Conservation (phyloP, 805 yeast species). For the Wickerhamomyces silvicola region DNA sequence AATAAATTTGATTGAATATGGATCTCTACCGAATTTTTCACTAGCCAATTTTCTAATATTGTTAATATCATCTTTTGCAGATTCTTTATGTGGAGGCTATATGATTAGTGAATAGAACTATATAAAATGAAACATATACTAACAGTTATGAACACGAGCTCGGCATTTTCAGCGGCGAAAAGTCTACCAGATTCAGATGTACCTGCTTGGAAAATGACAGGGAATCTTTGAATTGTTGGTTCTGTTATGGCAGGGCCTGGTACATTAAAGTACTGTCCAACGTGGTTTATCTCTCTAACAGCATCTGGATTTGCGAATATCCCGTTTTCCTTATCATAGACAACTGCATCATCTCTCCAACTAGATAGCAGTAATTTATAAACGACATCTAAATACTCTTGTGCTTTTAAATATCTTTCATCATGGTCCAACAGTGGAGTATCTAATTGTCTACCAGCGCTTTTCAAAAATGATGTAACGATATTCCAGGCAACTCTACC, state of each 20-base stretch:
- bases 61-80: constrained; percentile 21
- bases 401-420: constrained; percentile 33
- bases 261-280: constrained; percentile 31
- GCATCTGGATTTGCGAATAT: constrained; percentile 27
- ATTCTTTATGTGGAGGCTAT: constrained; percentile 14
- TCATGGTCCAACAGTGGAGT: no score
- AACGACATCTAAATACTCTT: constrained; percentile 33
- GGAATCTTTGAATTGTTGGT: no score
- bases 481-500: constrained; percentile 41
- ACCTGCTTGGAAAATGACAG: constrained; percentile 38
- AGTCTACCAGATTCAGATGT: constrained; percentile 31
- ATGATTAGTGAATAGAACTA: constrained; percentile 1
- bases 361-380: constrained; percentile 32
- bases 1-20: constrained; percentile 29
- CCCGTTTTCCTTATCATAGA: constrained; percentile 21
- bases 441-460: constrained; percentile 32
- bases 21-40: constrained; percentile 25
- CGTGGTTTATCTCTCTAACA: constrained; percentile 30
- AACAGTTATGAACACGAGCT: constrained; percentile 29
- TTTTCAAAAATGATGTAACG: constrained; percentile 34
- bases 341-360: constrained; percentile 33
- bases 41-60: constrained; percentile 26
- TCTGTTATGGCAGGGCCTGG: constrained; percentile 33
- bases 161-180: constrained; percentile 37
- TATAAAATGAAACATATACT: constrained; percentile 1